Evolutionary conservation across 179 eudicot species (phyloP).

Genomic region (Carnegiea gigantea): DNA sequence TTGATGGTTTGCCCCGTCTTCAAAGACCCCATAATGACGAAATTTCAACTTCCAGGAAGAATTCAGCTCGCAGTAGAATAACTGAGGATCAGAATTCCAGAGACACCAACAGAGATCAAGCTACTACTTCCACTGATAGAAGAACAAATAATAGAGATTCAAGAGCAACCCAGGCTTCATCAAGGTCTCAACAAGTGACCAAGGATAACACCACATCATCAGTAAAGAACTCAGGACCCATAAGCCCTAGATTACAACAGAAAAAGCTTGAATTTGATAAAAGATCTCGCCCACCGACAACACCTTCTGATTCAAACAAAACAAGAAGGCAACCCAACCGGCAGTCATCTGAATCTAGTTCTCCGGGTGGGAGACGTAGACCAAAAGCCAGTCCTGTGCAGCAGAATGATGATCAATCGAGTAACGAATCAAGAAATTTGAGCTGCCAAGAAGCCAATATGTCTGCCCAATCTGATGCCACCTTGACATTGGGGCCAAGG

Average conservation of each 20-base stretch:
- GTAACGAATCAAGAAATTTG: conserved; percentile 35
- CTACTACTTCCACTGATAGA: conserved; percentile 35
- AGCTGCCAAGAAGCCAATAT: conserved; percentile 40
- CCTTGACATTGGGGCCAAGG: conserved; percentile 42
- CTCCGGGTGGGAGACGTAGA: conserved; percentile 72
- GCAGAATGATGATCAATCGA: conserved; percentile 46
- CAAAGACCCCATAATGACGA: conserved; percentile 40
- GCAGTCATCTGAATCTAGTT: conserved; percentile 55
- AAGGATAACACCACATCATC: conserved; percentile 47
- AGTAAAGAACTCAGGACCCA: conserved; percentile 57
- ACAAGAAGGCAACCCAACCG: conserved; percentile 49
- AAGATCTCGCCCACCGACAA: conserved; percentile 79
- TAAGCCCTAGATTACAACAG: conserved; percentile 82
- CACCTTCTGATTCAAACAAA: conserved; percentile 64
- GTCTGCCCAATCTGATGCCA: conserved; percentile 48
- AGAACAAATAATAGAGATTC: conserved; percentile 41
- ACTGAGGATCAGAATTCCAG: conserved; percentile 43
- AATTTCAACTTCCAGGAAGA: conserved; percentile 33
- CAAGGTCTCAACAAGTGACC: conserved; percentile 40
- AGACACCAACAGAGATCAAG: conserved; percentile 38
- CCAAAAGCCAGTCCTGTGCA: conserved; percentile 40
- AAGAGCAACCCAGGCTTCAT: conserved; percentile 37
- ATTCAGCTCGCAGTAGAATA: conserved; percentile 31
- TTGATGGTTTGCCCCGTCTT: conserved; percentile 42
- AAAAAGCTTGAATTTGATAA: conserved; percentile 74